phyloP scores from a whole-genome alignment of 352 stramenopile genomes.

The Pythium scleroteichum region DNA sequence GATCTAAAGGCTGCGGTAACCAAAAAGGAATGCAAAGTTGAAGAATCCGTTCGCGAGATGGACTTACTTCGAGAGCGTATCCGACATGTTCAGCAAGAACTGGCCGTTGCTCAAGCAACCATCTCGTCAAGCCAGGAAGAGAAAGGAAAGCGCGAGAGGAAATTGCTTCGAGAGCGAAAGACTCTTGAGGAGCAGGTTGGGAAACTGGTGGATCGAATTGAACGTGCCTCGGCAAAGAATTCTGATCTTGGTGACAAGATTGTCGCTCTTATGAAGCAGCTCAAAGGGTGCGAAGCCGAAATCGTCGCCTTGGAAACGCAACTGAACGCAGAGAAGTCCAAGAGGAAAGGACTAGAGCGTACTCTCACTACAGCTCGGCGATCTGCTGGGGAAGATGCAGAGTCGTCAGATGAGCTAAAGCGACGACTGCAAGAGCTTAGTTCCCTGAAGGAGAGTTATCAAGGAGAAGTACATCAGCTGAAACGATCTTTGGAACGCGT shows the following conservation, averaged over 20 bases:
- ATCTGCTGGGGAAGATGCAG: constrained; percentile 18
- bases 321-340: constrained; percentile 66
- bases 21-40: constrained; percentile 40
- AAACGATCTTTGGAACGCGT: constrained; percentile 39
- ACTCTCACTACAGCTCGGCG: constrained; percentile 21
- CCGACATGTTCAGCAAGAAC: constrained; percentile 22
- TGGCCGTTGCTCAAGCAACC: constrained; percentile 32
- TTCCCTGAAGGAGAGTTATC: constrained; percentile 56
- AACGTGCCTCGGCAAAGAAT: constrained; percentile 52
- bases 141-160: constrained; percentile 46
- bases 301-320: constrained; percentile 57
- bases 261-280: constrained; percentile 48
- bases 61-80: constrained; percentile 41
- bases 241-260: constrained; percentile 64
- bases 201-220: constrained; percentile 55
- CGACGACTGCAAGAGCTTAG: constrained; percentile 39
- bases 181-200: constrained; percentile 53
- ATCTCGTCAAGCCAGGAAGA: constrained; percentile 41
- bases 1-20: constrained; percentile 47
- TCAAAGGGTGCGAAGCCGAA: constrained; percentile 63
- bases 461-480: constrained; percentile 52
- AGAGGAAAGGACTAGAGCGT: constrained; percentile 40
- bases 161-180: constrained; percentile 57
- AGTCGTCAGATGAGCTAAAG: constrained; percentile 38
- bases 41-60: constrained; percentile 26